These are phyloP conservation scores for Evansstolkia leycettana DNA, from an alignment of 495 filamentous ascomycete genomes.

Conservation along the genomic window DNA sequence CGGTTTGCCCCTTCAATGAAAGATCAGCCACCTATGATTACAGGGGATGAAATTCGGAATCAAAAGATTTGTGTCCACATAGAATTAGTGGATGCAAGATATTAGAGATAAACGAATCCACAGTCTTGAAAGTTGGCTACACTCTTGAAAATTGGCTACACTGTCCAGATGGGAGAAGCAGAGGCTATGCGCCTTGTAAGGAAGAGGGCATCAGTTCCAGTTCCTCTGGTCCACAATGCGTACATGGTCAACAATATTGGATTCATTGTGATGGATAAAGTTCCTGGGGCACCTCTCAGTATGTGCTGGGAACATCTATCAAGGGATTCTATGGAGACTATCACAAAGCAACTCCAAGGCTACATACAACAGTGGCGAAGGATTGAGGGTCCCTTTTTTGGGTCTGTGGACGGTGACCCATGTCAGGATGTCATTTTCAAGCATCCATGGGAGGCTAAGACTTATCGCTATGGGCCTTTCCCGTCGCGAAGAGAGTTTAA, in stretches of 20 bases:
- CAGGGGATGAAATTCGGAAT: constrained; percentile 4
- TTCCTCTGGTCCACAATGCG: constrained; percentile 17
- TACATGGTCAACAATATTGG: constrained; percentile 11
- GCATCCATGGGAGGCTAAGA: constrained; percentile 8
- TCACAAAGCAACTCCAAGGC: constrained; percentile 5
- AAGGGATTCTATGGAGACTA: constrained; percentile 1
- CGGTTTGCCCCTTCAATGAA: constrained; percentile 2
- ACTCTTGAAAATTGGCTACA: constrained; percentile 7
- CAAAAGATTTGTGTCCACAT: constrained; percentile 4
- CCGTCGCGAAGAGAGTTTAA: constrained; percentile 8
- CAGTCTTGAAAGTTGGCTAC: constrained; percentile 12
- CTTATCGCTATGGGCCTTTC: constrained; percentile 11
- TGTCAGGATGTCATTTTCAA: constrained; percentile 9
- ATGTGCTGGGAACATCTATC: constrained; percentile 7
- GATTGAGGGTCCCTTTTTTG: constrained; percentile 9
- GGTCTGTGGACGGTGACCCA: constrained; percentile 10
- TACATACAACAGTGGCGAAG: constrained; percentile 10
- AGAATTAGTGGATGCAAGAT: constrained; percentile 6
- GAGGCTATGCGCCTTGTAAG: constrained; percentile 13
- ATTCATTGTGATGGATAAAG: constrained; percentile 19
- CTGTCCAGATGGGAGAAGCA: constrained; percentile 14
- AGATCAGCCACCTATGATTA: constrained; percentile 1
- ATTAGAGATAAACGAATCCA: constrained; percentile 4
- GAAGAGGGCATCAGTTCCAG: constrained; percentile 14
- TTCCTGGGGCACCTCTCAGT: constrained; percentile 8